Evolutionary conservation across 2,329 filamentous ascomycete species (phyloP).

Genomic region (Pseudophaeomoniella oleicola): DNA sequence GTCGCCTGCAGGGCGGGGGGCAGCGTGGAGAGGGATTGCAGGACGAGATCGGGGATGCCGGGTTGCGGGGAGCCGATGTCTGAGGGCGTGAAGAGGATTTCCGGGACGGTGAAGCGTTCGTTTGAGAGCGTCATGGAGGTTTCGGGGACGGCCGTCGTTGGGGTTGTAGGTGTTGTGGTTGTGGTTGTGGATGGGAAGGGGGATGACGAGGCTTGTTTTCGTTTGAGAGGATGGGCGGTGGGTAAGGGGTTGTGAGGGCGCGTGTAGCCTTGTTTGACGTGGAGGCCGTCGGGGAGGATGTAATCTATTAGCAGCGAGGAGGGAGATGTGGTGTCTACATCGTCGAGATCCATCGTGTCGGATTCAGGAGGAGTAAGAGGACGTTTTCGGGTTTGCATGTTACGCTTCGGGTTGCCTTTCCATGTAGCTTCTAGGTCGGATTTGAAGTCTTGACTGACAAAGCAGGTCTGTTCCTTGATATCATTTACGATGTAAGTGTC

Average conservation of each 20-base stretch:
- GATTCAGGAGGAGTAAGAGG: slow-evolving; percentile 25
- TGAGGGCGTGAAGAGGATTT: slow-evolving; percentile 72
- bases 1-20: slow-evolving; percentile 75
- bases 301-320: slow-evolving; percentile 66
- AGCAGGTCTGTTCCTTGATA: slow-evolving; percentile 85
- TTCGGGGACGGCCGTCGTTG: slow-evolving; percentile 34
- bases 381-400: neutral
- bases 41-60: slow-evolving; percentile 67
- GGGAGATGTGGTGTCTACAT: slow-evolving; percentile 17
- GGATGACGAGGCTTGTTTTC: slow-evolving; percentile 31
- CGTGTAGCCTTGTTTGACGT: slow-evolving; percentile 50
- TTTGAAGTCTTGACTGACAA: slow-evolving; percentile 63
- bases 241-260: slow-evolving; percentile 61
- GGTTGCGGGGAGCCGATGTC: slow-evolving; percentile 77
- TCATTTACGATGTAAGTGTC: slow-evolving; percentile 89
- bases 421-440: slow-evolving; percentile 67
- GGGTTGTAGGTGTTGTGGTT: slow-evolving; percentile 25
- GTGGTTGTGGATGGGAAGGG: too few relatives aligned
- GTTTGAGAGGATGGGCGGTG: slow-evolving; percentile 32
- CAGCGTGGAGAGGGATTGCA: slow-evolving; percentile 60
- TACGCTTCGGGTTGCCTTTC: slow-evolving; percentile 52
- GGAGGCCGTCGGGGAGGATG: slow-evolving; percentile 68
- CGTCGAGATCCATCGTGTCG: slow-evolving; percentile 28
- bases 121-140: slow-evolving; percentile 79
- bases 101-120: slow-evolving; percentile 80